These are phyloP conservation scores for Eucalyptus dawsonii DNA, from an alignment of 345 rosid genomes.

Conservation along the genomic window DNA sequence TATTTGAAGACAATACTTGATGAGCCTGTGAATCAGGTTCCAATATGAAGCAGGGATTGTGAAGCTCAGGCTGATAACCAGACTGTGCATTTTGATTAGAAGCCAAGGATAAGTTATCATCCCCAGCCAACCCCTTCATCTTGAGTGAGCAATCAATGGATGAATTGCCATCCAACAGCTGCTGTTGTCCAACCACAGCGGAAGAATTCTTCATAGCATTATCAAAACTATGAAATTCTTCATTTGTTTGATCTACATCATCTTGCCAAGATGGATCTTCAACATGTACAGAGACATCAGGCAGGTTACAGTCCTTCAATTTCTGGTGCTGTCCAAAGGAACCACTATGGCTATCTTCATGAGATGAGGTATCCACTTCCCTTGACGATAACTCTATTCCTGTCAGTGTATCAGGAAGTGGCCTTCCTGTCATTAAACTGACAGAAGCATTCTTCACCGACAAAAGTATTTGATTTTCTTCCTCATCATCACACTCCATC, in stretches of 20 bases:
- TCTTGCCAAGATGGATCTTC: conserved; percentile 1
- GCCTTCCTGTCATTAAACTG: neutral
- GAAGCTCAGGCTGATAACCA: neutral
- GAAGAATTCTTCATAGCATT: neutral
- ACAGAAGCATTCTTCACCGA: neutral
- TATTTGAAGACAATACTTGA: neutral
- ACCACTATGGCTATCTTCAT: neutral
- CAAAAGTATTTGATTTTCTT: neutral
- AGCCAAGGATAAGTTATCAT: neutral
- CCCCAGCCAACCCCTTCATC: neutral
- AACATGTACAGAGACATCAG: neutral
- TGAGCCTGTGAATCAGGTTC: neutral
- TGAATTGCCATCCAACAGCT: neutral
- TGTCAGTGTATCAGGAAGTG: neutral
- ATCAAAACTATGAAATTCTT: neutral
- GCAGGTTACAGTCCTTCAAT: neutral
- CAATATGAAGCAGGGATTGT: neutral
- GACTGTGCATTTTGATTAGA: neutral
- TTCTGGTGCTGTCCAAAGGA: conserved; percentile 1
- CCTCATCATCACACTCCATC: neutral
- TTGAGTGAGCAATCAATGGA: neutral
- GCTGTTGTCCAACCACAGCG: neutral
- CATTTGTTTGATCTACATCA: conserved; percentile 4
- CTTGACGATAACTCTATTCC: neutral
- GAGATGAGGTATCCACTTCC: neutral